phyloP scores from a whole-genome alignment of 2,329 filamentous ascomycete genomes.

The Zymoseptoria pseudotritici region DNA sequence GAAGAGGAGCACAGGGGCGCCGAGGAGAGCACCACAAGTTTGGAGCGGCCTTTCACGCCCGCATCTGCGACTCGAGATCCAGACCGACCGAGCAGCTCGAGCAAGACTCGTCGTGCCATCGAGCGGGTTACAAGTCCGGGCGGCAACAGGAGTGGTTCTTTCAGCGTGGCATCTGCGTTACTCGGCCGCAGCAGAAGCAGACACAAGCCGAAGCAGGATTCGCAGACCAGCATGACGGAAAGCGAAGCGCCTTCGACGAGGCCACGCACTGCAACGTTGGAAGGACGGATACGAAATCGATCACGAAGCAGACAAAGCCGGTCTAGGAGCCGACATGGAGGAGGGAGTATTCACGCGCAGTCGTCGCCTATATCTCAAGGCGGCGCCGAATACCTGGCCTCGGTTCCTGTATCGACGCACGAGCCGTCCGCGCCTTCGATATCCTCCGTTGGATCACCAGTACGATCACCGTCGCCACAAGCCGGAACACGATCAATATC shows the following conservation, averaged over 20 bases:
- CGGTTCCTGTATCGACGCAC: conserved; percentile 23
- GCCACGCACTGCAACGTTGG: conserved; percentile 45
- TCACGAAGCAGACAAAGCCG: background rate
- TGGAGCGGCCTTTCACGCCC: conserved; percentile 25
- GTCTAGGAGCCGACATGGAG: conserved; percentile 51
- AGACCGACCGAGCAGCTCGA: conserved; percentile 10
- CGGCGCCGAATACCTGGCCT: conserved; percentile 27
- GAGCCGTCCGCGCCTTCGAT: conserved; percentile 25
- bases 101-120: conserved; percentile 12
- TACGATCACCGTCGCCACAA: conserved; percentile 17
- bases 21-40: conserved; percentile 21
- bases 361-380: conserved; percentile 45
- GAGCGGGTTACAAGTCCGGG: conserved; percentile 15
- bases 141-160: conserved; percentile 20
- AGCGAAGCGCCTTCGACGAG: conserved; percentile 22
- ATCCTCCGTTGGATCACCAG: conserved; percentile 22
- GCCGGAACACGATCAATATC: conserved; percentile 24
- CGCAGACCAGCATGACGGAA: conserved; percentile 13
- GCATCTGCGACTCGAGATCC: conserved; percentile 12
- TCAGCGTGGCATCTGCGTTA: conserved; percentile 15
- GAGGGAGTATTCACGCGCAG: conserved; percentile 64
- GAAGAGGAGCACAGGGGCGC: conserved; percentile 12
- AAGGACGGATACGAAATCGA: conserved; percentile 27
- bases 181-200: conserved; percentile 18
- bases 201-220: conserved; percentile 22